Evolutionary conservation across 2,329 filamentous ascomycete species (phyloP), one percentile per base, ranked within the genome.

Genomic region (Stenocarpella maydis): DNA sequence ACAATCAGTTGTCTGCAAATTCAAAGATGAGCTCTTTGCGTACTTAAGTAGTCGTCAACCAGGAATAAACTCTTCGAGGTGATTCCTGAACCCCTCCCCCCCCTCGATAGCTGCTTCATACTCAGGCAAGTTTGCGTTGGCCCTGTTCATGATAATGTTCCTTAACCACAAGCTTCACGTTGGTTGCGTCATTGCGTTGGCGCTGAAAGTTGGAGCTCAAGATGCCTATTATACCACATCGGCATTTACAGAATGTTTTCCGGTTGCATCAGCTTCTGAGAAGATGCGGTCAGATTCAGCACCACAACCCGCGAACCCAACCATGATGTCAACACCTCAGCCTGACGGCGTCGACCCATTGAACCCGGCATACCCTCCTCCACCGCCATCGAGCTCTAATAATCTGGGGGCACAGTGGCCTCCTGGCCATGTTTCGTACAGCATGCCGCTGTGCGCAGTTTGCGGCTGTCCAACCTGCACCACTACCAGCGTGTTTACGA

Each of bases 401-500:
- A 31, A 52, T 9, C 26, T 26, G 26, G 24, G 19, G 15, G 12
- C 7, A 28, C 10, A 8, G 49, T 15, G 10, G 26, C 26, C 50
- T 34, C 19, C 39, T 31, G 24, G 5, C 4, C 4, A n/a, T 28
- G 39, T 60, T 9, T 6, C 39, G 4, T 60, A 60, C 24, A 60
- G 54, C 17, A 60, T 60, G 24, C 54, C 54, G 31, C 54, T 24
- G 12, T 60, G 54, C 24, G 54, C 54, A n/a, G 24, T 31, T 2
- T 60, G 54, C 7, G 54, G 45, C 24, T 60, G 39, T 28, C 54
- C 39, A 19, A n/a, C 39, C 9, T 45, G 54, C 24, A 60, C 54
- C 21, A 60, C 19, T 28, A 60, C 54, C 24, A 60, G 54, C 54
- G 37, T 60, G 9, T 60, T 60, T 21, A 41, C 54, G 54, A 58